Conservation (phyloP, 2,329 filamentous ascomycete genomes). For the Fusarium begoniae region DNA sequence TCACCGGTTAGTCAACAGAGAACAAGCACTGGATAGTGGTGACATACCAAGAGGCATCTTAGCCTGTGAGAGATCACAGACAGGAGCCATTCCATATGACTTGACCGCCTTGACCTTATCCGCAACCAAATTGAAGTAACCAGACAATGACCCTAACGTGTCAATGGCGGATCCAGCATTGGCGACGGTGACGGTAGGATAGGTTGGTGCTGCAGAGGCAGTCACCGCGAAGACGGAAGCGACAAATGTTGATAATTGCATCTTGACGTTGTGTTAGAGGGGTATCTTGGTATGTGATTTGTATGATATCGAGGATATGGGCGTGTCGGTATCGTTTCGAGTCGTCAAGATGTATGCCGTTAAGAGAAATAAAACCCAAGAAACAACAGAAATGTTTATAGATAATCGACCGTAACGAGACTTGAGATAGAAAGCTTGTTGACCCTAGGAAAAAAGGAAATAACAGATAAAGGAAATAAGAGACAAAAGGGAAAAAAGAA, state of each 20-base stretch:
- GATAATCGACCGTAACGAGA: constrained; percentile 18
- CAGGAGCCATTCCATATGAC: constrained; percentile 51
- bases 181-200: constrained; percentile 50
- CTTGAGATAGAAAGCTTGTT: constrained; percentile 4
- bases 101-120: constrained; percentile 61
- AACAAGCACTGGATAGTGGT: background rate
- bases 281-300: background rate
- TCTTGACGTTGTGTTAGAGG: constrained; percentile 46
- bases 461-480: constrained; percentile 35
- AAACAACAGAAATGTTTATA: constrained; percentile 17
- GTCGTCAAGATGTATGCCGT: constrained; percentile 24
- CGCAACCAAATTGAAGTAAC: constrained; percentile 70
- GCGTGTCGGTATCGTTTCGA: constrained; percentile 19
- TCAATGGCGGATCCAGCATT: constrained; percentile 49
- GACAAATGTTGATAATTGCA: constrained; percentile 61
- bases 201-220: constrained; percentile 58
- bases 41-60: constrained; percentile 60
- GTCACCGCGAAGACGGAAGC: constrained; percentile 56
- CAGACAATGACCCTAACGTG: constrained; percentile 59
- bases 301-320: constrained; percentile 1
- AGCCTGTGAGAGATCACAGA: constrained; percentile 65
- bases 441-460: constrained; percentile 39
- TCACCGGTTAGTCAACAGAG: constrained; percentile 16
- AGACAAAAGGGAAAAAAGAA: constrained; percentile 22
- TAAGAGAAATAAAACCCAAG: constrained; percentile 24